Conservation (phyloP, 306 rosid genomes). For the Malus orientalis region DNA sequence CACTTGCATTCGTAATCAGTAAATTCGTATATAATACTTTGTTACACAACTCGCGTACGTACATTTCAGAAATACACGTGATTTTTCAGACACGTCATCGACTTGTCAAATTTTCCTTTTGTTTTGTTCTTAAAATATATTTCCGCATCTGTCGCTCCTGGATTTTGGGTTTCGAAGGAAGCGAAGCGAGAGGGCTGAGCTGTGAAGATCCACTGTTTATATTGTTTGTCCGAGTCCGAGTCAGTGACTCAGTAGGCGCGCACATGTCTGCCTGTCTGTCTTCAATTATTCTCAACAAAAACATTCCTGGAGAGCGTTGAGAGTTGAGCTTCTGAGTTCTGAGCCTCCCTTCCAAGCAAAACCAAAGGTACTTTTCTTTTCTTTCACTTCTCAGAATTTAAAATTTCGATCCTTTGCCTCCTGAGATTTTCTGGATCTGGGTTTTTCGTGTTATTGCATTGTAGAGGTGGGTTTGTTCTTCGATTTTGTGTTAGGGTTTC, state of each 20-base stretch:
- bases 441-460: conserved; percentile 9
- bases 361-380: conserved; percentile 28
- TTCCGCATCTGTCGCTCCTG: not conserved
- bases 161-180: conserved; percentile 28
- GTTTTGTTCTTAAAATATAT: not conserved
- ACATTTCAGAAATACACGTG: no score
- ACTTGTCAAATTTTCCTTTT: not conserved
- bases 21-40: no score
- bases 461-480: not conserved
- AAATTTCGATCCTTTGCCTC: not conserved
- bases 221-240: not conserved
- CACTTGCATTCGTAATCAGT: no score
- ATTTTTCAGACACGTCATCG: no score
- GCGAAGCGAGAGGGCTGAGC: conserved; percentile 40
- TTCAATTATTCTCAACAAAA: not conserved
- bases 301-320: not conserved
- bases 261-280: not conserved
- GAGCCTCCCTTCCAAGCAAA: conserved; percentile 14
- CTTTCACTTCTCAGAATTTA: not conserved
- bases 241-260: not conserved
- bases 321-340: not conserved
- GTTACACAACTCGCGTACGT: no score
- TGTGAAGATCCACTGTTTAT: conserved; percentile 34
- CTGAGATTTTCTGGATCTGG: conserved; percentile 23
- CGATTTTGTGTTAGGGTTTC: conserved; percentile 9